Evolutionary conservation across 2,329 filamentous ascomycete genomes (phyloP), one percentile per base, ranked within the genome.

Genomic region (Pezicula radicicola): DNA sequence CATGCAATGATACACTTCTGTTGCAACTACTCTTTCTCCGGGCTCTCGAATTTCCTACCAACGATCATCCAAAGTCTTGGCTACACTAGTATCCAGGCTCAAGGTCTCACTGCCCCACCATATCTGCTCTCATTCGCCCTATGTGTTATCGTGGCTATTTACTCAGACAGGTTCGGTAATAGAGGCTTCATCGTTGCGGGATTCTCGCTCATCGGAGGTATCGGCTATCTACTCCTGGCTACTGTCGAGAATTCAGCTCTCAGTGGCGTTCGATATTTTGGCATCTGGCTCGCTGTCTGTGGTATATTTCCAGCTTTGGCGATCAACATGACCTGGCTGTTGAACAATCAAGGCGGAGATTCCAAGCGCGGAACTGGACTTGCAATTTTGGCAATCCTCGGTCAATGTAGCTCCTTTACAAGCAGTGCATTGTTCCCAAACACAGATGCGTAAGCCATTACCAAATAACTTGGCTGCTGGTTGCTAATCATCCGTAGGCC

Each of bases 241-340:
- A 54, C 63, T 19, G 57, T 66, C 21, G 30, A 61, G 45, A 57
- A 64, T 71, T 85, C 77, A 79, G 1, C 82, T 86, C 56, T 69
- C n/a, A 50, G 62, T 1, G 65, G 61, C 1, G 60, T 61, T 3
- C 63, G 72, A 5, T 75, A 75, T 55, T 55, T 65, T 0, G 72
- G 66, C 1, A 59, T 72, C 0, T 74, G 63, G 57, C 60, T 74
- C 18, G 72, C 70, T 0, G 57, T 60, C 1, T 57, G 60, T n/a
- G 69, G 69, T 1, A 57, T 68, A 1, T 70, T 69, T 40, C 66
- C 67, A 4, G 61, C 62, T 6, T 42, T 68, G 4, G 54, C 55
- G 28, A 59, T 66, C 36, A 68, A 63, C 43, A 56, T 68, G 30
- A 65, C 66, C 4, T 68, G 66, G 66, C 35, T 66, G 4, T 46